Conservation (phyloP, 305 asterid genomes). For the Plantago coronopus region DNA sequence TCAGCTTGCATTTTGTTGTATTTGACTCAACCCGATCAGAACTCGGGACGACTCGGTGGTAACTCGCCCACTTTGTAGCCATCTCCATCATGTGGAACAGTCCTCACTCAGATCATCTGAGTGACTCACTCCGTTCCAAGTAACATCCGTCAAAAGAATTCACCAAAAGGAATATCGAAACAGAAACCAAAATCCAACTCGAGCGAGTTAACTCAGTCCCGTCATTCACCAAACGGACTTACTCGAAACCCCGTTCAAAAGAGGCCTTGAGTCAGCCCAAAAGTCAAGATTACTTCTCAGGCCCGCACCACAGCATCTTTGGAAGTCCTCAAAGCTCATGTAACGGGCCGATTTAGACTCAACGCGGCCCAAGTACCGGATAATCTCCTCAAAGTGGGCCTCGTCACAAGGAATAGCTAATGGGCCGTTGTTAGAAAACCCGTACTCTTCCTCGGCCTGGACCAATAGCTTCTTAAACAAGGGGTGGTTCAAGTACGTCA, state of each 20-base stretch:
- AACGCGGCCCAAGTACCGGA: conserved; percentile 48
- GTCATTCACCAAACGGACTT: conserved; percentile 21
- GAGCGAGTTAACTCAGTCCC: background rate
- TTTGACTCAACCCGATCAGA: too few species aligned
- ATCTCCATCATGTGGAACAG: background rate
- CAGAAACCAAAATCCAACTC: background rate
- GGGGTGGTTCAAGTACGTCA: conserved; percentile 66
- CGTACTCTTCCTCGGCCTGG: conserved; percentile 71
- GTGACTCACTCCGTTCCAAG: background rate
- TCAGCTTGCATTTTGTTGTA: too few species aligned
- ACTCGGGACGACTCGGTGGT: background rate
- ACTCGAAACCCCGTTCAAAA: conserved; percentile 50
- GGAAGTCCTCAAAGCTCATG: conserved; percentile 60
- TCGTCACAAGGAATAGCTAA: conserved; percentile 76
- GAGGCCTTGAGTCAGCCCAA: conserved; percentile 65
- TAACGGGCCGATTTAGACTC: conserved; percentile 48
- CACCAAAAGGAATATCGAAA: background rate
- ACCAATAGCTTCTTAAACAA: conserved; percentile 55
- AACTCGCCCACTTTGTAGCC: conserved; percentile 1
- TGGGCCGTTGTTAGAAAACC: conserved; percentile 68
- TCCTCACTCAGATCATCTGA: background rate
- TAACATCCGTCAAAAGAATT: background rate
- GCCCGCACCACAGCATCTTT: conserved; percentile 50
- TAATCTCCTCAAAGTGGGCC: conserved; percentile 56
- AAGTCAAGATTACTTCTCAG: conserved; percentile 48